Base-by-base conservation (phyloP, 1,284 basidiomycete species). In the Golubevia sp. region DNA sequence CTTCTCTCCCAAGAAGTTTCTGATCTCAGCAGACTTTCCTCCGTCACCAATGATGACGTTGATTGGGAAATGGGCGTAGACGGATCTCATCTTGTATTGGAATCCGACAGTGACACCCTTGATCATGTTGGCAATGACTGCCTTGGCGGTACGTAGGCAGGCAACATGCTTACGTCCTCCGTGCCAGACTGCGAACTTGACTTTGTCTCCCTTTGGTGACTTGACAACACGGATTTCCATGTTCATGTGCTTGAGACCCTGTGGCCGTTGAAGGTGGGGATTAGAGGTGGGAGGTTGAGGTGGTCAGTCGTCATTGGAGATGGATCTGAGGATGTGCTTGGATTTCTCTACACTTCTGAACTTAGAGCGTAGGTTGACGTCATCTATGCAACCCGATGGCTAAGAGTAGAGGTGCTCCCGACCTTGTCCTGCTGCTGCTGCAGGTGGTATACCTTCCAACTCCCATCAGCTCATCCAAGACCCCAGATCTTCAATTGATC, bases 31-130 rank as follows among this genome's bases (percentile, higher is more conserved):
- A 59, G 90, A 87, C 61, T 85, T 84, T 64, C 93, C 93, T 77
- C 87, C 87, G 52, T 92, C 91, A 85, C 92, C 90, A 84, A 98
- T 94, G 86, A 99, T 98, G 85, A 93, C 91, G 89, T 99, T 99
- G 89, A 99, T 97, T 73, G 97, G 97, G 89, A 99, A 99, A 89
- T 99, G 97, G 83, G 97, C 97, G 85, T 99, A 99, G 65, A 99
- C 97, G 48, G 95, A 77, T 59, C 85, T 76, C 82, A 84, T 84
- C 91, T 99, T 99, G 90, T 99, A 99, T 84, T 91, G 90, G 91
- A 98, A 99, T 71, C 96, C 97, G 91, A 94, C 93, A 61, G 94
- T 98, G 68, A 97, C 94, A 77, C 95, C 96, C 78, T 88, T 95
- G 86, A 99, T 90, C 94, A 99, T 94, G 89, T 99, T 99, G 85